Evolutionary conservation across 2,329 filamentous ascomycete species (phyloP).

Genomic region (Tolypocladium nubicola): DNA sequence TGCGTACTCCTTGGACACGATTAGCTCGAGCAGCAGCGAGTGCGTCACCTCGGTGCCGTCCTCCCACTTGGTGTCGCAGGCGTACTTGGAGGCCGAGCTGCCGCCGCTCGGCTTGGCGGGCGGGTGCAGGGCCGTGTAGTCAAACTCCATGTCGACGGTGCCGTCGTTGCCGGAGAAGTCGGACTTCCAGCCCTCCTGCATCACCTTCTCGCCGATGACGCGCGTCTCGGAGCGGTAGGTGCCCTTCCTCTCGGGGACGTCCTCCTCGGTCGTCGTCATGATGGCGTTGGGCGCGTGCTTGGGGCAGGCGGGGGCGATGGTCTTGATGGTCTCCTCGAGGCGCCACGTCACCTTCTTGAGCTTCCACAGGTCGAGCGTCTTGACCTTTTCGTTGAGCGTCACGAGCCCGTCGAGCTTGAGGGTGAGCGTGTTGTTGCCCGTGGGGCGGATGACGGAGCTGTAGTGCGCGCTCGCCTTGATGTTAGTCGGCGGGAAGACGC

Average conservation of each 20-base stretch:
- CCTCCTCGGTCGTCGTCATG: constrained; percentile 7
- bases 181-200: constrained; percentile 86
- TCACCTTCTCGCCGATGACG: constrained; percentile 67
- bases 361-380: constrained; percentile 72
- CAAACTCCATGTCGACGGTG: constrained; percentile 43
- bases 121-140: constrained; percentile 23
- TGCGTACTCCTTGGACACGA: constrained; percentile 83
- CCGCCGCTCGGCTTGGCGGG: constrained; percentile 22
- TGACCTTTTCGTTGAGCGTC: constrained; percentile 53
- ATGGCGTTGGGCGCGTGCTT: constrained; percentile 52
- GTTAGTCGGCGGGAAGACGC: constrained; percentile 93
- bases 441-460: constrained; percentile 74
- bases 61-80: constrained; percentile 66
- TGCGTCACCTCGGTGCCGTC: constrained; percentile 74
- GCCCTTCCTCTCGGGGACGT: constrained; percentile 44
- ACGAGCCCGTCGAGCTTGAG: constrained; percentile 83
- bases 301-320: constrained; percentile 67
- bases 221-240: constrained; percentile 64
- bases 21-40: constrained; percentile 81
- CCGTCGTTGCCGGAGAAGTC: constrained; percentile 42
- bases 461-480: constrained; percentile 79
- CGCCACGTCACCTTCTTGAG: constrained; percentile 88
- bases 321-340: constrained; percentile 78
- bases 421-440: constrained; percentile 67
- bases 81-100: constrained; percentile 39